A percentile compares a stretch with the other conserved stretches of the same genome.
Evolutionary conservation across 2,329 filamentous ascomycete genomes (phyloP).

Genomic region (Epichloe elymi): DNA sequence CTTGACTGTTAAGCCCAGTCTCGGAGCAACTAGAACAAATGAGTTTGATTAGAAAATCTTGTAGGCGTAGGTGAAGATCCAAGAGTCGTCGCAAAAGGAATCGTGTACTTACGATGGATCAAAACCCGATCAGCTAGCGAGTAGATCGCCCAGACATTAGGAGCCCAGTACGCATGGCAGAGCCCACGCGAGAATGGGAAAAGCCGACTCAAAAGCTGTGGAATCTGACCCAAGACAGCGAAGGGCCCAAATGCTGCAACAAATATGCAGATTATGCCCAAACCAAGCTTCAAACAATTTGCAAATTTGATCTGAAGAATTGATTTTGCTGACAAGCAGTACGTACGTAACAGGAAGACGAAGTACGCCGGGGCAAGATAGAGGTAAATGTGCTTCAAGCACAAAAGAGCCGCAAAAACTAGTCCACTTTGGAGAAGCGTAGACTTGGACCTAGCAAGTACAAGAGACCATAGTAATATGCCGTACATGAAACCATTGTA

Average conservation of each 20-base stretch:
- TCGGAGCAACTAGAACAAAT: constrained; percentile 55
- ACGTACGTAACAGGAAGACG: constrained; percentile 76
- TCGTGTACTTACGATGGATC: constrained; percentile 54
- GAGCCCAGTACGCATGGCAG: constrained; percentile 97
- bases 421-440: constrained; percentile 68
- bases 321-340: constrained; percentile 70
- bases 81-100: background rate
- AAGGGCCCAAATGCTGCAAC: constrained; percentile 84
- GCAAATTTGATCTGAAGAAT: constrained; percentile 62
- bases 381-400: constrained; percentile 96
- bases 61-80: background rate
- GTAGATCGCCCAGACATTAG: constrained; percentile 94
- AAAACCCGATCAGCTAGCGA: constrained; percentile 77
- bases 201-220: constrained; percentile 69
- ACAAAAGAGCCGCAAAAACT: constrained; percentile 72
- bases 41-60: background rate
- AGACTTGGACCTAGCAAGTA: constrained; percentile 62
- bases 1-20: constrained; percentile 61
- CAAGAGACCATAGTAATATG: constrained; percentile 72
- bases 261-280: constrained; percentile 58
- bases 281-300: constrained; percentile 74
- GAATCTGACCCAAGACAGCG: constrained; percentile 63
- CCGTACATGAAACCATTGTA: constrained; percentile 98
- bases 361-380: constrained; percentile 96
- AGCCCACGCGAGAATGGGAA: constrained; percentile 91